These are phyloP conservation scores for Verticillium nonalfalfae DNA, from an alignment of 2,329 filamentous ascomycete genomes.

Conservation along the genomic window DNA sequence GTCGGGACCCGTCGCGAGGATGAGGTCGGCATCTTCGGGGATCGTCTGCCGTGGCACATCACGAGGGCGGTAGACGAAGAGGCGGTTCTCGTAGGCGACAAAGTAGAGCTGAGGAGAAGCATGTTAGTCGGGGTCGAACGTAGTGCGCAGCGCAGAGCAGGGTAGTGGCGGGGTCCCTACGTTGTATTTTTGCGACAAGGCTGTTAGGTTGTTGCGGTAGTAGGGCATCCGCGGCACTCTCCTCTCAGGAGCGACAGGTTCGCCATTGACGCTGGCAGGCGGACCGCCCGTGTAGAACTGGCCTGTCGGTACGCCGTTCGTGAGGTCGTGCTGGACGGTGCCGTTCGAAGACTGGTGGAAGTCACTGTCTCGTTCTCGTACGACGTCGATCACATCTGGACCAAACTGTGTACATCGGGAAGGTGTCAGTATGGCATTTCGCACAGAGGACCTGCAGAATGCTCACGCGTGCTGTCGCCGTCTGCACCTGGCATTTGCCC, in stretches of 20 bases:
- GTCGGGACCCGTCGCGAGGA: constrained; percentile 38
- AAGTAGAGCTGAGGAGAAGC: constrained; percentile 46
- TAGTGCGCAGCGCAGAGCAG: background rate
- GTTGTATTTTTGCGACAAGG: constrained; percentile 51
- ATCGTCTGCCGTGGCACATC: constrained; percentile 41
- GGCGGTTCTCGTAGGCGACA: constrained; percentile 47
- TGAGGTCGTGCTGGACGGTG: constrained; percentile 16
- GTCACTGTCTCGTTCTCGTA: constrained; percentile 24
- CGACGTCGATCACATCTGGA: constrained; percentile 21
- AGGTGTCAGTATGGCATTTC: no score
- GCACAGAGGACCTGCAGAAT: background rate
- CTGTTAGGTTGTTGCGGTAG: constrained; percentile 50
- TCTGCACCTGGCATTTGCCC: constrained; percentile 29
- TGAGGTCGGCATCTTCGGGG: constrained; percentile 38
- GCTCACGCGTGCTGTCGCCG: constrained; percentile 27
- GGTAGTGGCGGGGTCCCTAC: constrained; percentile 23
- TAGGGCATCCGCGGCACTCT: constrained; percentile 20
- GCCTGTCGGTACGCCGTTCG: constrained; percentile 6
- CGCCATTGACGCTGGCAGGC: background rate
- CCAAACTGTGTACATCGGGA: constrained; percentile 24
- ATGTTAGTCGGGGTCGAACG: background rate
- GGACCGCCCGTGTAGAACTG: constrained; percentile 5
- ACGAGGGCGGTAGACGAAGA: constrained; percentile 50
- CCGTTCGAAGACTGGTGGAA: constrained; percentile 12
- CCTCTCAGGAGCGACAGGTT: constrained; percentile 4